Evolutionary conservation across 2,329 filamentous ascomycete species (phyloP), one percentile per base, ranked within the genome.

Genomic region (Phialocephala subalpina): DNA sequence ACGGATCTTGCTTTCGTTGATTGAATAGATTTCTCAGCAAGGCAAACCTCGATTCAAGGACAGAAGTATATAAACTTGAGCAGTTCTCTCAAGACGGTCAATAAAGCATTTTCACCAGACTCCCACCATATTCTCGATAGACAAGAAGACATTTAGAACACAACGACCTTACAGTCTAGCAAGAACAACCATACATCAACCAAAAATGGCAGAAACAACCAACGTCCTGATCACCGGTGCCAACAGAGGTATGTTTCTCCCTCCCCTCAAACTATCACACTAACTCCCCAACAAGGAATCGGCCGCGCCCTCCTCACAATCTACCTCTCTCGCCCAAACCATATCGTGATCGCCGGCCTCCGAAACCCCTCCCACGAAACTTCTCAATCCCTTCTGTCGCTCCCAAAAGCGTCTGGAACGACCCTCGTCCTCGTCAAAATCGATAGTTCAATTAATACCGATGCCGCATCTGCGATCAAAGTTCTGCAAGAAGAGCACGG

Each of bases 381-480:
- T 18, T 42, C 35, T 18, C 42, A 60, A 38, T 36, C 33, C 18
- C 58, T 60, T 42, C 27, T 35, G 14, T 16, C 22, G 25, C 29
- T 62, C 22, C 52, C 49, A 20, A 56, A 35, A 27, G 60, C 49
- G 1, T 27, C 52, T 20, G 29, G 40, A 16, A 45, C 60, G 33
- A 67, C 53, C 0, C 71, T 86, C 20, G 74, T 83, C 38, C 66
- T 83, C 14, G 73, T 83, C n/a, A 80, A 82, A 66, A 73, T 83
- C 67, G 82, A 85, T 40, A 74, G 76, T 1, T 69, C 67, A 0
- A 73, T 74, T 18, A 72, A 78, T 9, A 69, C 73, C 0, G 79
- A 81, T 66, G 69, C 80, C 0, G 65, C 72, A 1, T 67, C 71
- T n/a, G 80, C 80, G 1, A 74, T 80, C 1, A 53, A 74, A 20